Evolutionary conservation across 2,329 filamentous ascomycete genomes (phyloP), one percentile per base, ranked within the genome.

Genomic region (Paraphoma sp.): DNA sequence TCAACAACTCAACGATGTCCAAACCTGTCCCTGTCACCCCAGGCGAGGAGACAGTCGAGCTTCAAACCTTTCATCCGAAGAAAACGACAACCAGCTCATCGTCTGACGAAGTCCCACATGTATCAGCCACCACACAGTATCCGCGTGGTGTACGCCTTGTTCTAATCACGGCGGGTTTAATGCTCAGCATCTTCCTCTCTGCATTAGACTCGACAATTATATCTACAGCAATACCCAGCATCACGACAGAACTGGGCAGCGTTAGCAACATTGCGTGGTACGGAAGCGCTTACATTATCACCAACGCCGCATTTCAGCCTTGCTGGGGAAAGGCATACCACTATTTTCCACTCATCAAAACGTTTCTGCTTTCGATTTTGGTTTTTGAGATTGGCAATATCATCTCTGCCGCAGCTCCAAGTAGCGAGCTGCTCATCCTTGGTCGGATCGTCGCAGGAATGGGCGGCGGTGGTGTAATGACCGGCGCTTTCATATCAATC

Each of bases 341-440:
- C 18, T 82, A 77, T 59, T 81, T 80, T 54, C 59, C 68, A 1
- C 62, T 78, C 2, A 83, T 82, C 54, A 71, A 58, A 53, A 67
- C 77, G 4, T 81, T 75, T 58, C 55, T 82, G 5, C 46, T 63
- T 8, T 70, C 77, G 1, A 72, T 82, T 10, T 61, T 71, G 36
- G 52, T 86, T 41, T 87, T 88, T 58, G 84, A 87, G 64, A 16
- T 85, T 5, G 86, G 86, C 1, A 86, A 83, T 1, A 61, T 83
- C 5, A 69, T 87, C n/a, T 87, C 84, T 61, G 85, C 67, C 1
- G 49, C 59, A 0, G 66, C 73, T 6, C 55, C 55, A 10, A 69
- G 60, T 0, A 73, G 69, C 28, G 53, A 62, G 18, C 55, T 67
- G 1, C 64, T 81, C 44, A 80, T 81, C 45, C 62, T 80, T 14